Evolutionary conservation across 2,329 filamentous ascomycete species (phyloP).

Genomic region (Fusarium chuoi): DNA sequence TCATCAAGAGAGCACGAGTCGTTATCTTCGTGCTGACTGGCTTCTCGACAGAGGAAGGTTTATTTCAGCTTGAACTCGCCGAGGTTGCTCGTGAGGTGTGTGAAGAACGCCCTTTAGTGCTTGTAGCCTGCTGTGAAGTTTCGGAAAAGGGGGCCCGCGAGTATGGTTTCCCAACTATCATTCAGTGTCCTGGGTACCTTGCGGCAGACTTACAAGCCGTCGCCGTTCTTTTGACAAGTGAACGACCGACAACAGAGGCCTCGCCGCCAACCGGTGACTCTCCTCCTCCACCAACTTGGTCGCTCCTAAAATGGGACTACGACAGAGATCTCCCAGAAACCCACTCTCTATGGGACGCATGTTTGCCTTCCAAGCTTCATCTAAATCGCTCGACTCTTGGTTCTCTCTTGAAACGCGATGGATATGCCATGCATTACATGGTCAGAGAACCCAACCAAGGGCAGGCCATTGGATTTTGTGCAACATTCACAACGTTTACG

Average conservation of each 20-base stretch:
- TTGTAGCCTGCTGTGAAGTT: conserved; percentile 63
- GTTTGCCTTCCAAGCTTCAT: conserved; percentile 55
- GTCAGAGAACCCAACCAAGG: conserved; percentile 58
- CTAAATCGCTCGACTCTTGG: conserved; percentile 56
- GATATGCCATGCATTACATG: conserved; percentile 67
- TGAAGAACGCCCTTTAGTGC: conserved; percentile 61
- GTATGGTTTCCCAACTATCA: conserved; percentile 61
- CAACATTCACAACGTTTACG: conserved; percentile 68
- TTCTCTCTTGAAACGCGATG: conserved; percentile 62
- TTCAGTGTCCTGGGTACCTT: conserved; percentile 62
- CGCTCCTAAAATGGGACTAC: conserved; percentile 53
- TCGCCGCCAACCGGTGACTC: conserved; percentile 16
- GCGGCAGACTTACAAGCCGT: conserved; percentile 59
- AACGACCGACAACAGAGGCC: conserved; percentile 31
- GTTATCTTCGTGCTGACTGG: conserved; percentile 71
- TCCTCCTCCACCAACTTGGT: conserved; percentile 52
- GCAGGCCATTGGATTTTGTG: conserved; percentile 66
- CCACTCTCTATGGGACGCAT: conserved; percentile 61
- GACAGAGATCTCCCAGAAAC: conserved; percentile 54
- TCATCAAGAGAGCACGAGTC: conserved; percentile 68
- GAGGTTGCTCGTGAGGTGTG: conserved; percentile 56
- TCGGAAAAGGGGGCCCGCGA: conserved; percentile 53
- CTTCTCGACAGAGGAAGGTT: conserved; percentile 57
- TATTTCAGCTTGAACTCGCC: conserved; percentile 63
- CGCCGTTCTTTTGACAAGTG: conserved; percentile 63